Evolutionary conservation across 768 basidiomycete species (phyloP).

Genomic region (Mycena indigotica): DNA sequence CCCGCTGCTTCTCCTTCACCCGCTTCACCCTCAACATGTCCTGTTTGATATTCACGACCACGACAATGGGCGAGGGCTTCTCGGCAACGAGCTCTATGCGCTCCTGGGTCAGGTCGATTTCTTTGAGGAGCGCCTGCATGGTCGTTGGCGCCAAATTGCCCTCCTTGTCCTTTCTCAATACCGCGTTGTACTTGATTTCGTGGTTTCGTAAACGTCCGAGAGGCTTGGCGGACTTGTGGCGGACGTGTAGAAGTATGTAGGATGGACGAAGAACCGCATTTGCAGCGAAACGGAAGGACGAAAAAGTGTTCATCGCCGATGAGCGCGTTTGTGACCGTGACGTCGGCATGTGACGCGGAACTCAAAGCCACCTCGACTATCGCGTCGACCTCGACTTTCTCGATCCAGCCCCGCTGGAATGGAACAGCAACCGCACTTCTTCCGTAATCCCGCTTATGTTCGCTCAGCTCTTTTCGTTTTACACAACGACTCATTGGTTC

Average conservation of each 20-base stretch:
- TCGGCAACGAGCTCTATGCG: slow-evolving; percentile 59
- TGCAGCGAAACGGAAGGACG: slow-evolving; percentile 21
- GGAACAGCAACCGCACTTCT: slow-evolving; percentile 38
- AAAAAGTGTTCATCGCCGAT: slow-evolving; percentile 22
- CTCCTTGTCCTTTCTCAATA: slow-evolving; percentile 51
- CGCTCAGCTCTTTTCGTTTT: neutral
- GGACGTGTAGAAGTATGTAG: slow-evolving; percentile 2
- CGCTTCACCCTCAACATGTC: slow-evolving; percentile 41
- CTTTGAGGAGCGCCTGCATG: slow-evolving; percentile 47
- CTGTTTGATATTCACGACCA: slow-evolving; percentile 50
- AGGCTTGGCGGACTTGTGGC: slow-evolving; percentile 16
- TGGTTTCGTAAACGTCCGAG: slow-evolving; percentile 31
- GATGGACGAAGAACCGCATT: slow-evolving; percentile 11
- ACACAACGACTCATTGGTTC: neutral
- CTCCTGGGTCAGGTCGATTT: slow-evolving; percentile 42
- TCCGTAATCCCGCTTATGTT: slow-evolving; percentile 29
- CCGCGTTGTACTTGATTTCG: slow-evolving; percentile 44
- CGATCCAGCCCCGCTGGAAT: slow-evolving; percentile 22
- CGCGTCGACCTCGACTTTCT: neutral
- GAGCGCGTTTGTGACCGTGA: neutral
- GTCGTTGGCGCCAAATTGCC: slow-evolving; percentile 40
- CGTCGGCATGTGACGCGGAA: neutral
- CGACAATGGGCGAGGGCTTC: slow-evolving; percentile 60
- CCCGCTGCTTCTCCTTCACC: slow-evolving; percentile 40
- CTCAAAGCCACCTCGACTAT: neutral